phyloP scores from a whole-genome alignment of 306 rosid genomes.

The Cicer bijugum region DNA sequence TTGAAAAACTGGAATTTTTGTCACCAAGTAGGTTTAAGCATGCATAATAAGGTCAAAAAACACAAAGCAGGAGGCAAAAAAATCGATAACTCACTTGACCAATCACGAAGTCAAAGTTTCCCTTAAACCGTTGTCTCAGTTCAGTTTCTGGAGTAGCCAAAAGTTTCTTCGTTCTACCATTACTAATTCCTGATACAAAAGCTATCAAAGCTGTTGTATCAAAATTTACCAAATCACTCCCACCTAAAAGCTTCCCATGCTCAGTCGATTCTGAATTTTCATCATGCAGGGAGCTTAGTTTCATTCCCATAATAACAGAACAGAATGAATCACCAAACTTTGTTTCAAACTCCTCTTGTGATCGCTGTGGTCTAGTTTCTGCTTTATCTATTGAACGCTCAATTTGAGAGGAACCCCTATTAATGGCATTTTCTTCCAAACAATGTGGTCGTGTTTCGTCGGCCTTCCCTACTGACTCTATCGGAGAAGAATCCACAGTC shows the following conservation, averaged over 20 bases:
- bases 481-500: slow-evolving; percentile 38
- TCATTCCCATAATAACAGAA: slow-evolving; percentile 56
- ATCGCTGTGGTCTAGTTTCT: slow-evolving; percentile 36
- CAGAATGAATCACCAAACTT: slow-evolving; percentile 54
- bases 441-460: slow-evolving; percentile 38
- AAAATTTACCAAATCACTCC: slow-evolving; percentile 63
- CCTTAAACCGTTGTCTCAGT: slow-evolving; percentile 79
- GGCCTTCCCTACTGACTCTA: slow-evolving; percentile 41
- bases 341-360: slow-evolving; percentile 27
- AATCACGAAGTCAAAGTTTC: slow-evolving; percentile 83
- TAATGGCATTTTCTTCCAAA: slow-evolving; percentile 30
- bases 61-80: slow-evolving; percentile 30
- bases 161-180: slow-evolving; percentile 68
- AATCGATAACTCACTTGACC: slow-evolving; percentile 65
- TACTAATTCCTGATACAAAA: slow-evolving; percentile 81
- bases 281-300: slow-evolving; percentile 36
- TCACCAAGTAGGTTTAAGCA: slow-evolving; percentile 13
- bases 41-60: slow-evolving; percentile 25
- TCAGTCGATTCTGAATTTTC: slow-evolving; percentile 36
- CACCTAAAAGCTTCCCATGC: slow-evolving; percentile 38
- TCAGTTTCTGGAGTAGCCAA: slow-evolving; percentile 77
- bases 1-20: slow-evolving; percentile 7
- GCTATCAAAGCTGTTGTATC: slow-evolving; percentile 97
- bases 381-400: slow-evolving; percentile 44
- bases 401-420: not conserved